Base-by-base conservation (phyloP, 768 basidiomycete genomes). In the Kwoniella dejecticola region DNA sequence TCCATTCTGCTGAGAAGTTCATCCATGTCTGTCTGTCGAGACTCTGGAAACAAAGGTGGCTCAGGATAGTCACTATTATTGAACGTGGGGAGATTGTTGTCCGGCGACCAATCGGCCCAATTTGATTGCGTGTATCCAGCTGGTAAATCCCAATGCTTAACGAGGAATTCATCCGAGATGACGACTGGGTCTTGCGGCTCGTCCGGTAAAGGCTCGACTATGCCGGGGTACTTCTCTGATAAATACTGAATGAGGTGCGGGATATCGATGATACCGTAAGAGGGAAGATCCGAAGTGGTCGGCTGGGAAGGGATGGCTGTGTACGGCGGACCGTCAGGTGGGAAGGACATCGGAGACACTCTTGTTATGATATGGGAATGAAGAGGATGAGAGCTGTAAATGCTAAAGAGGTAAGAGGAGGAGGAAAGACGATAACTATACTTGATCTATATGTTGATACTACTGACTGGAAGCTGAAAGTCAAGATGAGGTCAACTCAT, bases 111-210 rank as follows among this genome's bases (percentile, higher is more conserved):
- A 17, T 60, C 50, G 15, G 49, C 42, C 40, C 52, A 46, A 19
- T 11, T 46, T 5, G 11, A 7, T 19, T 23, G 38, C 2, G 52
- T 45, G 40, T 45, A 47, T 6, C 23, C 50, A 3, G 17, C 15
- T 29, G 60, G 60, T 12, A 55, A 33, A 49, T 62, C 40, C 60
- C 60, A 62, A 5, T 27, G 5, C 2, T 8, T 55, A 4, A 54
- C 26, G 33, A 62, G 19, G 31, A 62, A 47, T 19, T 55, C 52
- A 0, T 31, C 12, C 13, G 60, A 36, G 23, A 47, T 23, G 21
- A 42, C 31, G 21, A 31, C 21, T 5, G 30, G 15, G 7, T 50
- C 48, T n/a, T 24, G 11, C 15, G 21, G 21, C 30, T 17, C 30
- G 2, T 50, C 30, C 29, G 33, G 15, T 36, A 15, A 36, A 36